phyloP scores from a whole-genome alignment of 805 yeast genomes.

The Diddensiella caesifluorescens region DNA sequence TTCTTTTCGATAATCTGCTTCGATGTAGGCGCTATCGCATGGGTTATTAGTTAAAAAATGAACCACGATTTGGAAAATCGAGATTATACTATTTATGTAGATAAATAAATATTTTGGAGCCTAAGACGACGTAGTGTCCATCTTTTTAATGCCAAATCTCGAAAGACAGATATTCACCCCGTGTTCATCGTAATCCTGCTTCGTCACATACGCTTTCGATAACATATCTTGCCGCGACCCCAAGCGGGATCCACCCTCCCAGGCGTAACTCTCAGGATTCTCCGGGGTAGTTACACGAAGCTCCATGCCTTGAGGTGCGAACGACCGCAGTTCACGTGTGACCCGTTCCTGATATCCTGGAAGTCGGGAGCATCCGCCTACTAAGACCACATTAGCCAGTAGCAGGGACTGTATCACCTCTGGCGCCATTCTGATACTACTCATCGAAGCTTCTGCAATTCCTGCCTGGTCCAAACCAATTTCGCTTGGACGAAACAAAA shows the following conservation, averaged over 20 bases:
- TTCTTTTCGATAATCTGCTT: conserved; percentile 38
- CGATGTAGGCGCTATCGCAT: conserved; percentile 42
- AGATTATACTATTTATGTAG: not conserved
- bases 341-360: conserved; percentile 64
- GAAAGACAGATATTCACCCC: conserved; percentile 60
- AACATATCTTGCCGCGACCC: conserved; percentile 35
- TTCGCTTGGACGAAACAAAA: conserved; percentile 79
- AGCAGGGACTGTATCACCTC: conserved; percentile 64
- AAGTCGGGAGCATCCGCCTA: conserved; percentile 77
- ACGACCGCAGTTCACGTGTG: conserved; percentile 28
- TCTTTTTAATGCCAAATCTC: conserved; percentile 33
- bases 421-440: conserved; percentile 65
- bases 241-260: conserved; percentile 52
- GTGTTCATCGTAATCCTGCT: conserved; percentile 79
- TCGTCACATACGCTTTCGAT: conserved; percentile 55
- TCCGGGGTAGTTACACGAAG: conserved; percentile 30
- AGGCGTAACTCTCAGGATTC: conserved; percentile 44
- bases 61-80: no score
- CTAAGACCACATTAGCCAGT: conserved; percentile 68
- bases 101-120: not conserved
- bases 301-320: conserved; percentile 31
- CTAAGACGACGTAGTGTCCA: conserved; percentile 11
- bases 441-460: conserved; percentile 61
- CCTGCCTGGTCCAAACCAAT: conserved; percentile 77
- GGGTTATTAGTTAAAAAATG: conserved; percentile 22